Evolutionary conservation across 2,329 filamentous ascomycete species (phyloP), one percentile per base, ranked within the genome.

Genomic region (Colletotrichum abscissum): DNA sequence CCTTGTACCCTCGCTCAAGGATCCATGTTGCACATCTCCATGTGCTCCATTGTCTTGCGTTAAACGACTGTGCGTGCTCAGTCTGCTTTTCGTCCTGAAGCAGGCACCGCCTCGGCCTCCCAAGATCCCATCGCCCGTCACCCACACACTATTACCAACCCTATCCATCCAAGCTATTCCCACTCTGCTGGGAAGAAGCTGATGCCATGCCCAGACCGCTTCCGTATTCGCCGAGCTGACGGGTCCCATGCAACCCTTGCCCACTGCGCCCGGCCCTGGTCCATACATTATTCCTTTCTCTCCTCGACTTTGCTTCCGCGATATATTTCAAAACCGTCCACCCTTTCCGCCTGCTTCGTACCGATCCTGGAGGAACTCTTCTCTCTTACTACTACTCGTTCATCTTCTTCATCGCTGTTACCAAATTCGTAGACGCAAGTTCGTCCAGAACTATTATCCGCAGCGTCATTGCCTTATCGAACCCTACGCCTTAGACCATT

Each of bases 21-120:
- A 70, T 65, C 59, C 70, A 70, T 73, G 70, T 65, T 70, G 67
- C 54, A 70, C 60, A 70, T 73, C 70, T 67, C 68, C 72, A 74
- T 74, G 63, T 72, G 72, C 62, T 60, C 59, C 55, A 56, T 24
- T 73, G 72, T 74, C 72, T 74, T 74, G 74, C 72, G 64, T 67
- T 62, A 54, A 54, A 69, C 49, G 56, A 72, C 72, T 65, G 72
- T 71, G 66, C 56, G 54, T 46, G 33, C 65, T 72, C 55, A 60
- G 33, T 75, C 55, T 72, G 49, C 56, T 74, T 74, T 71, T 72
- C 74, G 63, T 72, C 72, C 74, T 75, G 72, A 74, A 72, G 74
- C 74, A 73, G 62, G 60, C 64, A 71, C 65, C 68, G 64, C 67
- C 60, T 73, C 74, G 68, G 68, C 68, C 72, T 46, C 42, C 30